Base-by-base conservation (phyloP, 768 basidiomycete genomes). In the Phylloporus sp. region DNA sequence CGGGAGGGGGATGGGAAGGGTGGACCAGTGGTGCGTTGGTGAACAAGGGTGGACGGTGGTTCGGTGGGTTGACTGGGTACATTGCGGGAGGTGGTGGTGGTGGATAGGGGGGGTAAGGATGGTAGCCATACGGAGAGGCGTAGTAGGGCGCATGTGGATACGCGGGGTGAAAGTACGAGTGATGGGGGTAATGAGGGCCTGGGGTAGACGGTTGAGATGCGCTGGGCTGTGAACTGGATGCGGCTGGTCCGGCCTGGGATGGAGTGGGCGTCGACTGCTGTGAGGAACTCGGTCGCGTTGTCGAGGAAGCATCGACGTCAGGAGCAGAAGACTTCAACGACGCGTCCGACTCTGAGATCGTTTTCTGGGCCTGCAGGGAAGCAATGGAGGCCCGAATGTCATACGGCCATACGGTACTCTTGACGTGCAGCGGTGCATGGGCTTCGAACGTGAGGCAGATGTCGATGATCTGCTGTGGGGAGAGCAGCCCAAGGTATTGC, bases 141-240 rank as follows among this genome's bases (percentile, higher is more conserved):
- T 85, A 86, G 60, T 86, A 86, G 0, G 86, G 79, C 0, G 79
- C 65, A 50, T 85, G 84, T 0, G 83, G 81, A 60, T 86, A 85
- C 9, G 79, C 69, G 27, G 78, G 62, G 48, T 77, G 78, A 29
- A 66, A 76, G 54, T 82, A 84, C 0, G 79, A 74, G 29, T 78
- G 75, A 45, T 78, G 75, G 29, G 79, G 73, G 53, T 80, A 79
- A 9, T 66, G 63, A 23, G 69, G 61, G 22, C 59, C 61, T 13
- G 61, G 48, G 15, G 58, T 7, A 23, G 65, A 40, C 38, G 61
- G 38, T 23, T 55, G 48, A 18, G 58, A 34, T 18, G 61, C 21
- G 18, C 52, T 50, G 38, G 55, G 52, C 48, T 57, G 59, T 23
- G 63, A 44, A 34, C 24, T 26, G 24, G 59, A 23, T 35, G 6